Conservation (phyloP, 2,329 filamentous ascomycete genomes). For the Helminthosporium solani region DNA sequence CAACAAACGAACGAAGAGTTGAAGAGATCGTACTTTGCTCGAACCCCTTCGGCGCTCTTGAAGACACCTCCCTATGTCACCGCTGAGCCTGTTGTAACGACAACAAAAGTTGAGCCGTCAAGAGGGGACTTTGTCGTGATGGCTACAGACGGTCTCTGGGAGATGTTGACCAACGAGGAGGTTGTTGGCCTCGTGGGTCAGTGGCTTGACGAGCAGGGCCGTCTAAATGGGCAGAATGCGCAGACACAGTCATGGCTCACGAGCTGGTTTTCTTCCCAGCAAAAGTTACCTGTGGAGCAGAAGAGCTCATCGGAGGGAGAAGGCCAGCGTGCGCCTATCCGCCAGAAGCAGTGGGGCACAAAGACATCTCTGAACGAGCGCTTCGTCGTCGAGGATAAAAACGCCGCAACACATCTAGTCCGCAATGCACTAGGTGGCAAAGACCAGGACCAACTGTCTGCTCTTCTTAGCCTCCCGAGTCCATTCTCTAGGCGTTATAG, state of each 20-base stretch:
- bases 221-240: conserved; percentile 37
- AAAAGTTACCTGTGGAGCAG: conserved; percentile 74
- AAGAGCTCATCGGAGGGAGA: conserved; percentile 52
- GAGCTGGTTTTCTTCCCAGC: conserved; percentile 63
- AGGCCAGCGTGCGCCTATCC: conserved; percentile 84
- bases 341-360: conserved; percentile 88
- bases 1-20: conserved; percentile 80
- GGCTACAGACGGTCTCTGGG: conserved; percentile 96
- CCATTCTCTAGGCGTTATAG: conserved; percentile 90
- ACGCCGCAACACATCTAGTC: conserved; percentile 92
- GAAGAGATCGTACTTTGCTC: conserved; percentile 83
- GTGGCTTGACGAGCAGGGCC: conserved; percentile 82
- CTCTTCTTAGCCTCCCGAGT: conserved; percentile 83
- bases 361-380: conserved; percentile 70
- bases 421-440: conserved; percentile 92
- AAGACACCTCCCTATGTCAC: conserved; percentile 97
- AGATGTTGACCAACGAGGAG: conserved; percentile 98
- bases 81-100: conserved; percentile 91
- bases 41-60: conserved; percentile 71
- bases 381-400: conserved; percentile 95
- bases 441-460: conserved; percentile 90
- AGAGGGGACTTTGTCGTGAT: conserved; percentile 94
- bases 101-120: conserved; percentile 83
- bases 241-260: conserved; percentile 64
- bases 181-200: conserved; percentile 94